These are phyloP conservation scores for Hortiboletus flavorubellus DNA, from an alignment of 768 basidiomycete genomes.

Conservation along the genomic window DNA sequence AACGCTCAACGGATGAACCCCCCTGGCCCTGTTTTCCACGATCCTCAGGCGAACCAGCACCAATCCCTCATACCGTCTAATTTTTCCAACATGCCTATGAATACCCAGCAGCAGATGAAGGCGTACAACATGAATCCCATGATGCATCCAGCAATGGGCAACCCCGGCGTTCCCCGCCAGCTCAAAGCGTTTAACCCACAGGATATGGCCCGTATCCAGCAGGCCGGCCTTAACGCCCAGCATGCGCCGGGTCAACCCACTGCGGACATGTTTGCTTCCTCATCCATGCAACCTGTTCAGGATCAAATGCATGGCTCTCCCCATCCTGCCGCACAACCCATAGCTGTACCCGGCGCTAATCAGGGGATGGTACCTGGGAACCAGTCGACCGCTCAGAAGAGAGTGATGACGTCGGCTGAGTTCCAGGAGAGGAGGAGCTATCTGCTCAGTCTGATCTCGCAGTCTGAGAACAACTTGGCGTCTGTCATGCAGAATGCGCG, in stretches of 20 bases:
- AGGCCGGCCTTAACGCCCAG: conserved; percentile 30
- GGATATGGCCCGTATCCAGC: conserved; percentile 37
- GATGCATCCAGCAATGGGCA: conserved; percentile 35
- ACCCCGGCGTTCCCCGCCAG: conserved; percentile 30
- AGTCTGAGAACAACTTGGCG: conserved; percentile 13
- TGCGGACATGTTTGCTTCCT: conserved; percentile 47
- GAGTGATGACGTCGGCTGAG: conserved; percentile 18
- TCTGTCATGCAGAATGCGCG: conserved; percentile 7
- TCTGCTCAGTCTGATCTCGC: conserved; percentile 8
- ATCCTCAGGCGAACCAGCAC: conserved; percentile 28
- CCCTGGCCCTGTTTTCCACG: conserved; percentile 36
- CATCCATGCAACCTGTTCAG: conserved; percentile 37
- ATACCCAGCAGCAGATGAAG: conserved; percentile 36
- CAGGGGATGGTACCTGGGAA: conserved; percentile 23
- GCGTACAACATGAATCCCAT: conserved; percentile 34
- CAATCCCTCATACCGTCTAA: conserved; percentile 34
- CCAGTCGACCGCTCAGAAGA: conserved; percentile 25
- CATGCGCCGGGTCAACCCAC: conserved; percentile 38
- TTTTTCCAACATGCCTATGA: conserved; percentile 39
- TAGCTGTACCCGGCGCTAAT: conserved; percentile 17
- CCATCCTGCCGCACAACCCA: conserved; percentile 29
- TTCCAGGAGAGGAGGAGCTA: conserved; percentile 22
- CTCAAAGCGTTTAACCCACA: conserved; percentile 47
- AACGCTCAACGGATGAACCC: conserved; percentile 36
- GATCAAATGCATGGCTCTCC: conserved; percentile 52